Percentiles rank a stretch among this genome's conserved stretches.
These are phyloP conservation scores for Aspergillus bridgeri DNA, from an alignment of 495 filamentous ascomycete species.

Conservation along the genomic window DNA sequence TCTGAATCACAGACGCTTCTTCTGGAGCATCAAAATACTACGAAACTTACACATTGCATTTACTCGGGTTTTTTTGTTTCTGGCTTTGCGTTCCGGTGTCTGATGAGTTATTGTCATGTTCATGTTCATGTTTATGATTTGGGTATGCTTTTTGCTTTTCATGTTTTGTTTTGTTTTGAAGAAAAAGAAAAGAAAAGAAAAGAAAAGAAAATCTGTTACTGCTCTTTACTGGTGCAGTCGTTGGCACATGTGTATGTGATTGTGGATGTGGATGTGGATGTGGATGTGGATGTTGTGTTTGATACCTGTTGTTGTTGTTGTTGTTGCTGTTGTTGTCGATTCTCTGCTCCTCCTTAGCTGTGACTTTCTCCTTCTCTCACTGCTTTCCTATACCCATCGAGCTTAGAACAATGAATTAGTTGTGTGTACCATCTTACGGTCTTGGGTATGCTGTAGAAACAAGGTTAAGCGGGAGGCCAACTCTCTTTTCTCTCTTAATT, in stretches of 20 bases:
- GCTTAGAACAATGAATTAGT: not conserved
- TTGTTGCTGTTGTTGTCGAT: not conserved
- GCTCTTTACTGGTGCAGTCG: too few relatives aligned
- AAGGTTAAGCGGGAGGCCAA: too few relatives aligned
- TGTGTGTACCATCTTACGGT: not conserved
- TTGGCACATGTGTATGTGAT: not conserved
- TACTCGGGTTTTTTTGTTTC: not conserved
- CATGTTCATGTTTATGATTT: too few relatives aligned
- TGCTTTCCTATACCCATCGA: not conserved
- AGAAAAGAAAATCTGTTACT: not conserved
- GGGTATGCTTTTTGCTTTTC: not conserved
- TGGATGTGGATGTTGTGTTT: not conserved
- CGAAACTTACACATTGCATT: not conserved
- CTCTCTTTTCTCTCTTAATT: too few relatives aligned
- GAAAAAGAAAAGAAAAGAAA: not conserved
- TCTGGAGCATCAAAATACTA: not conserved
- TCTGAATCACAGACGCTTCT: not conserved
- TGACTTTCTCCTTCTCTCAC: not conserved
- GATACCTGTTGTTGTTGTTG: not conserved
- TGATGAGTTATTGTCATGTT: too few relatives aligned
- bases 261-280: not conserved
- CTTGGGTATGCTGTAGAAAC: too few relatives aligned
- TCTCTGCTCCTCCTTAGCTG: not conserved
- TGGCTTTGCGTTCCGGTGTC: too few relatives aligned
- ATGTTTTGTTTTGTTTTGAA: not conserved